Base-by-base conservation (phyloP, 805 yeast genomes). In the Nakazawaea wyomingensis region DNA sequence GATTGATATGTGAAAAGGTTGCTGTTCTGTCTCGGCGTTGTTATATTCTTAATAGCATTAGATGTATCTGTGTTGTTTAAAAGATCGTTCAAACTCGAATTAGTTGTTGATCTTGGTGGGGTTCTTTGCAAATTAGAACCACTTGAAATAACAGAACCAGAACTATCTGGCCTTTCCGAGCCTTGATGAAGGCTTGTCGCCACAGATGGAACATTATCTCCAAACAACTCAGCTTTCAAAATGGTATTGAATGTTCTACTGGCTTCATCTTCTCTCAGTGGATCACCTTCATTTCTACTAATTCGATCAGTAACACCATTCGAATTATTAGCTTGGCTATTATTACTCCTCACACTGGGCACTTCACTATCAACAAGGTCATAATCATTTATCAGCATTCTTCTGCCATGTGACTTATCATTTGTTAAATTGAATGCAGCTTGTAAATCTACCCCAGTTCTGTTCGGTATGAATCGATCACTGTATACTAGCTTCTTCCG, bases 181-280 rank as follows among this genome's bases (percentile, higher is more conserved):
- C 13, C 51, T 38, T 21, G 38, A 30, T 21, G 45, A 9, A 50
- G 14, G 57, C 44, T 44, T 54, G 59, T 37, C 44, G 60, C 64
- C 9, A 73, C 65, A 9, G 71, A 70, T 4, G 90, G 87, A 4
- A 87, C 78, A 48, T 85, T 78, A 56, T 84, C 93, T 13, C 97
- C 98, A 68, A 93, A 93, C 28, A 93, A 65, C 60, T 93, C 99
- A 27, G 95, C 85, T 53, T 85, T 84, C 37, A 93, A 65, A 2
- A 93, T 85, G 0, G 91, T 80, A 43, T 90, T 82, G 61, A 90
- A 93, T 0, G 96, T 86, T 50, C 84, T 69, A 57, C 86, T 86
- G 4, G 96, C 96, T 55, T 86, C 95, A 51, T 82, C 83, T 55
- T 81, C 87, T 50, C 79, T 71, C 49, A 81, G 74, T 30, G 70